A percentile compares a stretch with the other conserved stretches of the same genome.
Conservation (phyloP, 2,329 filamentous ascomycete genomes). For the Magnaporthiopsis rhizophila region DNA sequence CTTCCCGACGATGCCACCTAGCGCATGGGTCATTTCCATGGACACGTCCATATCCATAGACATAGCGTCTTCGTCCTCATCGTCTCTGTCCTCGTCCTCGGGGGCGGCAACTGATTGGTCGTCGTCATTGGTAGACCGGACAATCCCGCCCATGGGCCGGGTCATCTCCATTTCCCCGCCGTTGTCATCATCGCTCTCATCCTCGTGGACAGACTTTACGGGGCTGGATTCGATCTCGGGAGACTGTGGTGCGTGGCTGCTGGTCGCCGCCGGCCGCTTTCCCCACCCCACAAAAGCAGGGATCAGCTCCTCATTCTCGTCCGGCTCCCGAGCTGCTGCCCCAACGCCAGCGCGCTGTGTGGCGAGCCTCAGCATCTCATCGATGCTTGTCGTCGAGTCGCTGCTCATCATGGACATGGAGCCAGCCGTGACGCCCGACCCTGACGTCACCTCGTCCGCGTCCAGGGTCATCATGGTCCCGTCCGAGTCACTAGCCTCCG, state of each 20-base stretch:
- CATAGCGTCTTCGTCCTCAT: constrained; percentile 40
- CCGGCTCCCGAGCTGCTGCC: constrained; percentile 43
- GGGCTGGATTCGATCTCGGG: background rate
- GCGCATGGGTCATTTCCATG: constrained; percentile 45
- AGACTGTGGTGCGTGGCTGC: constrained; percentile 20
- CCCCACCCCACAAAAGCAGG: constrained; percentile 68
- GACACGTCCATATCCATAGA: constrained; percentile 45
- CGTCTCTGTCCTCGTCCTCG: constrained; percentile 33
- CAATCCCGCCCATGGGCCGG: constrained; percentile 34
- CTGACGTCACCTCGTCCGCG: constrained; percentile 66
- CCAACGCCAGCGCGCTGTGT: constrained; percentile 56
- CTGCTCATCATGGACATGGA: constrained; percentile 46
- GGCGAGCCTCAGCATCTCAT: constrained; percentile 70
- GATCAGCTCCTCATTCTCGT: constrained; percentile 62
- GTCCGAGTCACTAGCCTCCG: constrained; percentile 44
- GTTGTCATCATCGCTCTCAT: constrained; percentile 23
- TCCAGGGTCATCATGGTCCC: constrained; percentile 79
- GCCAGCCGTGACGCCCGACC: constrained; percentile 54
- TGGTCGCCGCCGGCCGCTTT: constrained; percentile 38
- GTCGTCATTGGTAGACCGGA: constrained; percentile 14
- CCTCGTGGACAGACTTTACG: constrained; percentile 32
- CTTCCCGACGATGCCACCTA: constrained; percentile 33
- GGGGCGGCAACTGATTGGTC: background rate
- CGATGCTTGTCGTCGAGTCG: constrained; percentile 64
- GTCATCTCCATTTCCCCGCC: constrained; percentile 48